Base-by-base conservation (phyloP, 1,284 basidiomycete genomes). In the Sporisorium exsertum region DNA sequence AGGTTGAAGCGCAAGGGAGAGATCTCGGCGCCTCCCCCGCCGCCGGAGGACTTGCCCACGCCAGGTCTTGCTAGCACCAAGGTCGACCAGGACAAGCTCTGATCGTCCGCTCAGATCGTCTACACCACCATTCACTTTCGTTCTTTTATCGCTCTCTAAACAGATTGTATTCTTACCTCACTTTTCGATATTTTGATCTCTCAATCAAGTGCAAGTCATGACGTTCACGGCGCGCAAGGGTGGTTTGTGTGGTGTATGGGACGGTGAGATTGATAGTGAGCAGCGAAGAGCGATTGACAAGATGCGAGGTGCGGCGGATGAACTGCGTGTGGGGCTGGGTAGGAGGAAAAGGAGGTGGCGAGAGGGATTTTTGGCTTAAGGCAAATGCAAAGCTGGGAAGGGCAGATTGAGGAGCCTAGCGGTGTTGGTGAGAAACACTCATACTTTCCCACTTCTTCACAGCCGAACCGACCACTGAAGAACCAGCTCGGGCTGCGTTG, bases 1-100 rank as follows among this genome's bases (percentile, higher is more conserved):
- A 73, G 66, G 45, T 61, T 80, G 60, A 70, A 69, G 57, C 62
- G 82, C 47, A 77, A 79, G 59, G 82, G 81, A 26, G 81, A 82
- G 58, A 58, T 68, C 12, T 69, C 62, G n/a, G 82, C 82, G 2
- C 82, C 82, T 42, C 83, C 83, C 16, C 82, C 83, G 27, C 80
- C 79, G 26, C 77, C 77, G 1, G 80, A 83, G 55, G 76, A 80
- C 13, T 57, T 78, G n/a, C 64, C 67, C 20, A 66, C 64, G 29
- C 79, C 81, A 3, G 75, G 77, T 2, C 59, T 84, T 5, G 81
- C 82, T 6, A 60, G 68, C 22, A 56, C 42, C 8, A 68, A 64
- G 50, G 65, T 64, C 2, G 54, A 62, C 4, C n/a, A 56, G 20
- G n/a, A 24, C 24, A 61, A 68, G 54, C 43, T 66, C 5, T 59